These are phyloP conservation scores for Trichothecium roseum DNA, from an alignment of 2,329 filamentous ascomycete genomes.

Conservation along the genomic window DNA sequence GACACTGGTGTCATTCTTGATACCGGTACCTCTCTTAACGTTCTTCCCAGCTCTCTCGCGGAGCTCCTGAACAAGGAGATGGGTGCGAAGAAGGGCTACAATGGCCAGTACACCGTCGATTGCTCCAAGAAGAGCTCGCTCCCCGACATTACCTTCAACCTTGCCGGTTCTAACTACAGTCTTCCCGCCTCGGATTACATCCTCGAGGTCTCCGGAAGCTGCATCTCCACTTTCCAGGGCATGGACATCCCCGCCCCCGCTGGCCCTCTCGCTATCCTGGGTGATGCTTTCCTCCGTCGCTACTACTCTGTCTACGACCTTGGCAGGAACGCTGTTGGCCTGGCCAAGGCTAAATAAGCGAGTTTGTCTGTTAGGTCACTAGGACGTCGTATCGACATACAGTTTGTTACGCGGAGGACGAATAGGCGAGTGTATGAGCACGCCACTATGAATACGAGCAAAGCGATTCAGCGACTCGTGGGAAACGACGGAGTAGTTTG, in stretches of 20 bases:
- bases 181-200: slow-evolving; percentile 89
- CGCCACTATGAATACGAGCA: no score
- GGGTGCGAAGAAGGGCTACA: slow-evolving; percentile 94
- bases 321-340: slow-evolving; percentile 76
- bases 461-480: no score
- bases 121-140: slow-evolving; percentile 74
- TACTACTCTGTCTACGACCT: slow-evolving; percentile 97
- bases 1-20: slow-evolving; percentile 94
- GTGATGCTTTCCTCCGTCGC: slow-evolving; percentile 73
- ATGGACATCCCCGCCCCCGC: slow-evolving; percentile 86
- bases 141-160: slow-evolving; percentile 83
- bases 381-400: no score
- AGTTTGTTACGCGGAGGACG: background rate
- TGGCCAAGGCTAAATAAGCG: slow-evolving; percentile 67
- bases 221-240: slow-evolving; percentile 95
- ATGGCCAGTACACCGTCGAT: slow-evolving; percentile 92
- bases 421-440: no score
- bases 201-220: slow-evolving; percentile 87
- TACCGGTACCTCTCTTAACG: slow-evolving; percentile 95
- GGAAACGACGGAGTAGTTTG: no score
- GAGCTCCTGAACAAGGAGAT: slow-evolving; percentile 98
- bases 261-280: slow-evolving; percentile 88
- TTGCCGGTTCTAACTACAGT: slow-evolving; percentile 86
- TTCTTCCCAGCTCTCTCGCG: slow-evolving; percentile 80
- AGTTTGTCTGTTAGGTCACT: no score